phyloP scores from a whole-genome alignment of 2,329 filamentous ascomycete genomes.

The Trichoderma oligosporum region DNA sequence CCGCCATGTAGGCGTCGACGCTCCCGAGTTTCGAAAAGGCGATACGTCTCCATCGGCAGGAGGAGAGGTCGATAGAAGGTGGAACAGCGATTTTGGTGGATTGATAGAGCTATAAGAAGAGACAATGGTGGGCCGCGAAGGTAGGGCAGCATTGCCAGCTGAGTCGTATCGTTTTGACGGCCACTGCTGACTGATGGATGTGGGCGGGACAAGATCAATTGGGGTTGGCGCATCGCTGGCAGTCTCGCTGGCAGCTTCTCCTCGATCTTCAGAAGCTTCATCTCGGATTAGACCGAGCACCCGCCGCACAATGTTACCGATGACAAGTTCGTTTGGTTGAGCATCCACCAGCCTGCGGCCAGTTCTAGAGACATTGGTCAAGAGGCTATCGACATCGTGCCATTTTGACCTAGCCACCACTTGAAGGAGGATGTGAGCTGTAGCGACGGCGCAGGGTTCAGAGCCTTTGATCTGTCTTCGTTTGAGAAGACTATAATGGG shows the following conservation, averaged over 20 bases:
- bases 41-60: conserved; percentile 45
- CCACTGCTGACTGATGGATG: conserved; percentile 28
- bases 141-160: conserved; percentile 28
- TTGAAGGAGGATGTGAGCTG: conserved; percentile 80
- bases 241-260: conserved; percentile 59
- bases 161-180: conserved; percentile 30
- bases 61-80: conserved; percentile 71
- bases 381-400: conserved; percentile 70
- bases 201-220: conserved; percentile 38
- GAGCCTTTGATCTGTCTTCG: conserved; percentile 84
- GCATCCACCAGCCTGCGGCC: conserved; percentile 76
- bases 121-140: conserved; percentile 56
- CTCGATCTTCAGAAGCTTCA: conserved; percentile 77
- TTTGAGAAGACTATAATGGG: conserved; percentile 68
- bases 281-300: conserved; percentile 88
- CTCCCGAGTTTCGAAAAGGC: conserved; percentile 46
- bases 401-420: conserved; percentile 81
- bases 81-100: conserved; percentile 76
- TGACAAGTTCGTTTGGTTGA: conserved; percentile 84
- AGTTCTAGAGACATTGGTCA: conserved; percentile 74
- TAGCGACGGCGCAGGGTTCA: conserved; percentile 85
- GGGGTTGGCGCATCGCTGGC: conserved; percentile 46
- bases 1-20: conserved; percentile 46
- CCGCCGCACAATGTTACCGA: conserved; percentile 89
- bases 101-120: conserved; percentile 62